Evolutionary conservation across 2,329 filamentous ascomycete species (phyloP).

Genomic region (Penicillium sp.): DNA sequence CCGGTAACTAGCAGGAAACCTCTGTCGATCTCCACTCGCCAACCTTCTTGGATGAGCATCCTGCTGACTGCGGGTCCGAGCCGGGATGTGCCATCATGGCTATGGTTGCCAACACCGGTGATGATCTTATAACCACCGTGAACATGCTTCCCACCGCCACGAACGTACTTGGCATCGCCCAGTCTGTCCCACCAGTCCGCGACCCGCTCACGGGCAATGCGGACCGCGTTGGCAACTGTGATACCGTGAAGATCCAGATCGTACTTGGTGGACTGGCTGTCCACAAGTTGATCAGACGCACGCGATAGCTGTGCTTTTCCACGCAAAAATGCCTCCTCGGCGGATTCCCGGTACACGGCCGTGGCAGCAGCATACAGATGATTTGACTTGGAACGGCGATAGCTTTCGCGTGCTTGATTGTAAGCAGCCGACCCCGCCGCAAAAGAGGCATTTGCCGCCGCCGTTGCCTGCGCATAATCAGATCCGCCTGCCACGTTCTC

Average conservation of each 20-base stretch:
- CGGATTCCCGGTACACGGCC: slow-evolving; percentile 70
- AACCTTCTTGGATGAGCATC: slow-evolving; percentile 73
- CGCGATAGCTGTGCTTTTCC: slow-evolving; percentile 60
- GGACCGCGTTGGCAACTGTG: slow-evolving; percentile 73
- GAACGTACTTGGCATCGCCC: slow-evolving; percentile 61
- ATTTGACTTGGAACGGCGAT: slow-evolving; percentile 64
- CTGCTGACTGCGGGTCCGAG: slow-evolving; percentile 77
- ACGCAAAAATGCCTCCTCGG: slow-evolving; percentile 60
- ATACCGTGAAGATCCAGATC: slow-evolving; percentile 81
- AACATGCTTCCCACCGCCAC: slow-evolving; percentile 44
- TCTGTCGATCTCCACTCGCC: slow-evolving; percentile 72
- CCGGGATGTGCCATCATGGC: slow-evolving; percentile 69
- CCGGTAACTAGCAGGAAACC: slow-evolving; percentile 72
- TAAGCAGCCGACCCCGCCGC: slow-evolving; percentile 53
- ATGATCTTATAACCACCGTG: slow-evolving; percentile 68
- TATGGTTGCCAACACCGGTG: slow-evolving; percentile 79
- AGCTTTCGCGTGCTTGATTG: slow-evolving; percentile 55
- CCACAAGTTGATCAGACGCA: slow-evolving; percentile 69
- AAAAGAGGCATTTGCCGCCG: slow-evolving; percentile 46
- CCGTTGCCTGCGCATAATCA: slow-evolving; percentile 30
- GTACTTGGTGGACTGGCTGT: slow-evolving; percentile 59
- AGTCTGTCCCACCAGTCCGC: slow-evolving; percentile 73
- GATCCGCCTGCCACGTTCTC: slow-evolving; percentile 8
- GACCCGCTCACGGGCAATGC: slow-evolving; percentile 69
- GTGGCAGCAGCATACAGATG: slow-evolving; percentile 73